Evolutionary conservation across 1,139 yeast species (phyloP), one percentile per base, ranked within the genome.

Genomic region (Ogataea hybrid): DNA sequence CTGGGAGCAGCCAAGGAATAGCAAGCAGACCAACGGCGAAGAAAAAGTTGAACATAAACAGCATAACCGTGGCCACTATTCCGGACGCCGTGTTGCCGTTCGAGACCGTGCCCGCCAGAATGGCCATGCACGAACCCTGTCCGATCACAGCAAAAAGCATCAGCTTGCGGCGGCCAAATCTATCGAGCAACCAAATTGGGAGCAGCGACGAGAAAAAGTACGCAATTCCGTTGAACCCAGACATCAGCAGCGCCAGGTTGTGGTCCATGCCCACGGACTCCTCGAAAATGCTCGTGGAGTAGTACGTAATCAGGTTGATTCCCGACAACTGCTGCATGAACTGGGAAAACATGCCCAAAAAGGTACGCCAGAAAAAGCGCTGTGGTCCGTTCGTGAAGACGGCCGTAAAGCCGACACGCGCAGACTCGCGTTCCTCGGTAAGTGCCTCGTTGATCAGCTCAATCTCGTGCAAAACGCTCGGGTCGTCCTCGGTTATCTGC

Each of bases 171-270:
- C 94, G 79, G 54, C 82, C 82, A 32, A 82, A 63, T 37, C 73
- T 69, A 55, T 85, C 92, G 56, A 82, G 69, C 52, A 77, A 60
- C 64, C 77, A 78, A 62, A 77, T 77, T 3, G 85, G 77, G 34
- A 84, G 81, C 52, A 78, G 68, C 27, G 88, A 78, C 38, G 79
- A 71, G 28, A 81, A 48, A 16, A 83, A 76, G 53, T 83, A 84
- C 39, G 79, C 67, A 38, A 81, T 77, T 18, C 83, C 71, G 52
- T 77, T 75, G 32, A 79, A 81, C 65, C 85, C 85, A 52, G 84
- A 84, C 57, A 79, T 64, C 51, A 79, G 68, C 61, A 78, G 40
- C 5, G 49, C 49, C 35, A 46, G 33, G 40, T 43, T 46, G 32
- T 41, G 49, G 16, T 43, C 36, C 49, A 46, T 43, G 25, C 49